Conservation (phyloP, 306 rosid genomes). For the Sicyos baderoa region DNA sequence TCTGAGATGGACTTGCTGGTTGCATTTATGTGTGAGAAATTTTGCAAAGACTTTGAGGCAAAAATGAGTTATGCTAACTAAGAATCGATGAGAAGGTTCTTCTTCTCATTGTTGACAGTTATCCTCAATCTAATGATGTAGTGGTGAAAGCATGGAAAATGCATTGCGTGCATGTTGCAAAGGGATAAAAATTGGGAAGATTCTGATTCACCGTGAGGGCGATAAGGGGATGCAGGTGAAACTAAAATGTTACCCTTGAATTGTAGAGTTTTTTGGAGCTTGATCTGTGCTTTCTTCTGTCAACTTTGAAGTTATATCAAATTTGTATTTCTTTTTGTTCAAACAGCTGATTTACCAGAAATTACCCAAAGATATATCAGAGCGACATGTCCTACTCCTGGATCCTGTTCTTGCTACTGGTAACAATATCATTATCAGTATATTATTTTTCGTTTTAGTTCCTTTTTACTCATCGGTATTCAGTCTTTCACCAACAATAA, state of each 20-base stretch:
- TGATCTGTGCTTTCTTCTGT: conserved; percentile 10
- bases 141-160: conserved; percentile 99
- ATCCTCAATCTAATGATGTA: conserved; percentile 27
- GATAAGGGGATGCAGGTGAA: conserved; percentile 87
- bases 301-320: not conserved
- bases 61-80: not conserved
- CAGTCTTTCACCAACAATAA: not conserved
- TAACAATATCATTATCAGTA: conserved; percentile 20
- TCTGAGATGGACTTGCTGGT: not conserved
- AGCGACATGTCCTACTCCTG: conserved; percentile 93
- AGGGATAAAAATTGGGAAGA: conserved; percentile 97
- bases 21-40: not conserved
- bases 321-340: not conserved
- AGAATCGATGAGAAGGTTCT: not conserved
- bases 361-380: conserved; percentile 93
- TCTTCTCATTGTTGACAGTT: conserved; percentile 16
- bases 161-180: conserved; percentile 97
- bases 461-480: not conserved
- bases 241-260: not conserved
- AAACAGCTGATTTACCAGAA: conserved; percentile 91
- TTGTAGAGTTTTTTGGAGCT: conserved; percentile 12
- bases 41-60: not conserved
- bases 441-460: conserved; percentile 1
- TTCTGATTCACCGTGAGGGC: conserved; percentile 94
- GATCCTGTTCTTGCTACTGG: conserved; percentile 99